Base-by-base conservation (phyloP, 108 stramenopile genomes). In the Pseudonitzschia multiseries region DNA sequence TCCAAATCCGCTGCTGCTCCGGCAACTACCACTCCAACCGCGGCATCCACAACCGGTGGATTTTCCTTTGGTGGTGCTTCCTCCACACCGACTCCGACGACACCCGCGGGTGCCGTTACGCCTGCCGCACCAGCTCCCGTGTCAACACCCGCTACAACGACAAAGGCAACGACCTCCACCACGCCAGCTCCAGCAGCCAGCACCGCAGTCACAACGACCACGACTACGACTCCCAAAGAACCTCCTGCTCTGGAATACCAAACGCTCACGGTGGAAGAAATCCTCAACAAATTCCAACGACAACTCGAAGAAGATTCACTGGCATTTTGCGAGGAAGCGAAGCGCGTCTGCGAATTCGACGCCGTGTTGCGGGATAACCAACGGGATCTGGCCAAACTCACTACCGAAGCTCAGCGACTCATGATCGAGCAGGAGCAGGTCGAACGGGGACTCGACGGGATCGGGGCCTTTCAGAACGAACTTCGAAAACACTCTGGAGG, bases 191-290 rank as follows among this genome's bases (percentile, higher is more conserved):
- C 68, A 10, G 51, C 43, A 15, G 54, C 6, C 73, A 36, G 8
- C 46, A 57, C 75, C 26, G 59, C 66, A 46, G 65, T 66, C 17
- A 33, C 69, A 48, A 54, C 70, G 13, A 44, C 69, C 22, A 44
- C 73, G 17, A 52, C 21, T 17, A 33, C 64, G 43, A 51, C 79
- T 36, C 43, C 29, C 20, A 27, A 31, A 22, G 86, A 85, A 74
- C 87, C 87, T 21, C 81, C 86, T 8, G 71, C 83, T 0, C 54
- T 92, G 46, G 89, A 89, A 67, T 93, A 93, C 66, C 92, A 93
- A 70, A 83, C 89, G 17, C 69, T 91, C 21, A 88, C 92, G 42
- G 83, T 93, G n/a, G 89, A 93, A 79, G 85, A 93, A 81, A 91
- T 89, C 33, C 31, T 93, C 68, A 93, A 93, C 69, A 73, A 78